A percentile compares a stretch with the other conserved stretches of the same genome.
Conservation (phyloP, 148 eudicot genomes). For the Fagopyrum esculentum region DNA sequence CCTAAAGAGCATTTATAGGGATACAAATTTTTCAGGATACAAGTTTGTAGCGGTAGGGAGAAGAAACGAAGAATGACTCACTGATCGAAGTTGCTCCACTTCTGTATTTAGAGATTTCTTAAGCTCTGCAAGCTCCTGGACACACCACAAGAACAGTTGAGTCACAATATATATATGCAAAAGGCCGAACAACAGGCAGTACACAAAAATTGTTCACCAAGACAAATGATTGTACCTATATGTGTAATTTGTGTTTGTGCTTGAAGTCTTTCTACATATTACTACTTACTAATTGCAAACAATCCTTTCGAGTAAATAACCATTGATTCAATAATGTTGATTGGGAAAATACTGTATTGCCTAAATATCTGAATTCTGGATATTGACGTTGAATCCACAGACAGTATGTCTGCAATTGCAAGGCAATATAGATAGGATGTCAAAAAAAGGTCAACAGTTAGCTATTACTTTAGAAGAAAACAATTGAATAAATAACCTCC, state of each 20-base stretch:
- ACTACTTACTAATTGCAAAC: neutral
- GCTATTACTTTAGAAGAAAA: neutral
- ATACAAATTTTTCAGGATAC: neutral
- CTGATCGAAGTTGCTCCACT: conserved; percentile 80
- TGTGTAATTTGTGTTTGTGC: neutral
- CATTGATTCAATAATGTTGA: neutral
- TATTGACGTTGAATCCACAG: neutral
- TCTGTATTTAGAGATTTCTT: conserved; percentile 79
- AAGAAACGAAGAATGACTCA: conserved; percentile 27
- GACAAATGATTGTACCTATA: neutral
- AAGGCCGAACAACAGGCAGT: neutral
- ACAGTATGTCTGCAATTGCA: neutral
- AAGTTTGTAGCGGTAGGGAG: neutral
- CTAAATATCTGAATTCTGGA: neutral
- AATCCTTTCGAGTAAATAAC: neutral
- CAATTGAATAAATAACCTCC: neutral
- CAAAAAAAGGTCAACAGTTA: neutral
- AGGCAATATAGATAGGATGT: neutral
- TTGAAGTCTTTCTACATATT: neutral
- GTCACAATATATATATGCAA: conserved; percentile 18
- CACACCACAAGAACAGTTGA: conserved; percentile 5
- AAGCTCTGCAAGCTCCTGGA: conserved; percentile 77
- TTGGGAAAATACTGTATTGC: neutral
- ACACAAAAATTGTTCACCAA: neutral
- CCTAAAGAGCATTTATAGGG: conserved; percentile 30